Evolutionary conservation across 23 red algal species (phyloP), one percentile per base, ranked within the genome.

Genomic region (Pyropia haitanensis): DNA sequence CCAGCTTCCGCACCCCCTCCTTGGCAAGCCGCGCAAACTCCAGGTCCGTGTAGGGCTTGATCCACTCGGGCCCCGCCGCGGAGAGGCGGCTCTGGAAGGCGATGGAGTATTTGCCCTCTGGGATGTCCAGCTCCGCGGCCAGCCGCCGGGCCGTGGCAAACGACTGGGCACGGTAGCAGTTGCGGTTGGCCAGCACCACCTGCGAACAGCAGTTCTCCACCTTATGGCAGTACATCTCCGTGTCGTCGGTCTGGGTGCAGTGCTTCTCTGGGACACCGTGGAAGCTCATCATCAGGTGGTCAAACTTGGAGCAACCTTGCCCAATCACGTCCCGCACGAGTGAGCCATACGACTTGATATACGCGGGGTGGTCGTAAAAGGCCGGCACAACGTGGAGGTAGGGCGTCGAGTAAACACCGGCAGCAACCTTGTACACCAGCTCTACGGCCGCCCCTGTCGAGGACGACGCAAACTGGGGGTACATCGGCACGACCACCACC

Each of bases 231-330:
- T 80, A 70, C 32, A 91, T 27, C 1, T 86, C 81, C 18, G 80
- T 98, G 39, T 98, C 94, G 68, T 98, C 94, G 14, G 94, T 98
- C 13, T 60, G 67, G 57, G 70, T 64, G 54, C 94, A 98, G 74
- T 98, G 94, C 49, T 63, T 58, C 51, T 91, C 74, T 29, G 94
- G 94, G 20, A 91, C 87, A 1, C 94, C 94, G 53, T 98, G 94
- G 76, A 98, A 98, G 30, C 79, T 87, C 78, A 98, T 90, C 50
- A 98, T 77, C 34, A 98, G 56, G 51, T 98, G 94, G 53, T 98
- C 94, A 39, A 82, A 81, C 19, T 89, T 89, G 24, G 74, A 54
- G 23, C 81, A 81, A 21, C 88, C 65, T 5, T 77, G 65, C 18
- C 94, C 94, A 51, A 98, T 88, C n/a, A 70, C 64, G 29, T 67